Conservation (phyloP, 352 stramenopile genomes). For the Phytophthora nicotianae region DNA sequence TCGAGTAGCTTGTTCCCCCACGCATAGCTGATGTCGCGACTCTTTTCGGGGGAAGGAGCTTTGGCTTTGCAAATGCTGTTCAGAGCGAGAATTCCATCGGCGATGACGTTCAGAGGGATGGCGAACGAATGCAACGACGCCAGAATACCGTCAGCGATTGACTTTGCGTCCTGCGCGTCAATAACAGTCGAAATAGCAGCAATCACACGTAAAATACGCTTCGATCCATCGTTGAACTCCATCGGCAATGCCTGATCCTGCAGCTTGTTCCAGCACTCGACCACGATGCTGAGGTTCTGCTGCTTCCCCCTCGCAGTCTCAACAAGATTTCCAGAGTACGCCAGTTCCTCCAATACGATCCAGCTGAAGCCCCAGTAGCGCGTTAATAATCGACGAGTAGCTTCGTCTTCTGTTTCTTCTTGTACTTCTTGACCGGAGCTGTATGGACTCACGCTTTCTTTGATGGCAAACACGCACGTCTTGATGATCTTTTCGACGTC, state of each 20-base stretch:
- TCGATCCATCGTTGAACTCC: conserved; percentile 77
- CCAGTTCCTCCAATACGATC: conserved; percentile 82
- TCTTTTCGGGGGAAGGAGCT: conserved; percentile 53
- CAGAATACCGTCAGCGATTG: conserved; percentile 75
- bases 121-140: conserved; percentile 76
- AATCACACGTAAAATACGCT: conserved; percentile 85
- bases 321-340: conserved; percentile 61
- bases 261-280: conserved; percentile 84
- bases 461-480: conserved; percentile 69
- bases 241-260: conserved; percentile 67
- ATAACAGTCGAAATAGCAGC: conserved; percentile 76
- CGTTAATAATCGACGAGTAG: conserved; percentile 35
- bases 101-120: conserved; percentile 80
- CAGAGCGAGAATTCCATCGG: conserved; percentile 71
- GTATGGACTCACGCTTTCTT: conserved; percentile 51
- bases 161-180: conserved; percentile 73
- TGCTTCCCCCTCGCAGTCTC: conserved; percentile 61
- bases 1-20: conserved; percentile 74
- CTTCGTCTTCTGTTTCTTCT: conserved; percentile 43
- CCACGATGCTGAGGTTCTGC: conserved; percentile 67
- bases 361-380: conserved; percentile 85
- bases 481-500: conserved; percentile 59
- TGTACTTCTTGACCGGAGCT: conserved; percentile 34
- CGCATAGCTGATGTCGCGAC: conserved; percentile 60
- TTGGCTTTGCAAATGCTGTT: conserved; percentile 84